Evolutionary conservation across 2,329 filamentous ascomycete genomes (phyloP).

Genomic region (Scytalidium sp.): DNA sequence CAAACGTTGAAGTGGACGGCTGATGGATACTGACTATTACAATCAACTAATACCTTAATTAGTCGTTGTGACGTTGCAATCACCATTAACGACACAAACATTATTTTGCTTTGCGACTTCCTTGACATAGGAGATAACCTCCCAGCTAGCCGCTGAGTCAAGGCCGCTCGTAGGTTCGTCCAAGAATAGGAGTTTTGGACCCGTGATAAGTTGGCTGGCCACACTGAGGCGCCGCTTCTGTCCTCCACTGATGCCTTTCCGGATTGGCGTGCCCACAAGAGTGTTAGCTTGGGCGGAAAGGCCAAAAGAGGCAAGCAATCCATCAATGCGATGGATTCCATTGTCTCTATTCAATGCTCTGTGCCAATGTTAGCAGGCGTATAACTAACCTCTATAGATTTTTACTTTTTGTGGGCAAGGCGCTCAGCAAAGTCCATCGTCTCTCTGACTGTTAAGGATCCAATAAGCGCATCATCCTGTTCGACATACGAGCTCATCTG

Average conservation of each 20-base stretch:
- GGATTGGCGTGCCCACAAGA: slow-evolving; percentile 76
- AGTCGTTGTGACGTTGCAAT: slow-evolving; percentile 12
- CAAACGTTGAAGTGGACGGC: slow-evolving; percentile 75
- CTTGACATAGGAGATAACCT: slow-evolving; percentile 71
- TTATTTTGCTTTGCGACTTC: slow-evolving; percentile 64
- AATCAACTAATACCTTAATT: slow-evolving; percentile 52
- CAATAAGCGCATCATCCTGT: slow-evolving; percentile 83
- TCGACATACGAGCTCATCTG: slow-evolving; percentile 76
- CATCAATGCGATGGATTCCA: slow-evolving; percentile 59
- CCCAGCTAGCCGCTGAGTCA: slow-evolving; percentile 72
- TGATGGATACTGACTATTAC: slow-evolving; percentile 84
- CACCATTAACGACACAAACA: slow-evolving; percentile 36
- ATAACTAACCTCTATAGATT: neutral
- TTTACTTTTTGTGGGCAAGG: slow-evolving; percentile 55
- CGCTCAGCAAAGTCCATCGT: slow-evolving; percentile 76
- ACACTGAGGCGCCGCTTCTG: slow-evolving; percentile 81
- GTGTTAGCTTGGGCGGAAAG: slow-evolving; percentile 66
- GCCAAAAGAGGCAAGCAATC: slow-evolving; percentile 70
- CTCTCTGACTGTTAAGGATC: slow-evolving; percentile 75
- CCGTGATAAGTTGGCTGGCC: slow-evolving; percentile 77
- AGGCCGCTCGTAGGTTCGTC: slow-evolving; percentile 84
- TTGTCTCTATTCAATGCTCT: slow-evolving; percentile 46
- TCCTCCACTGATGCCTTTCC: slow-evolving; percentile 80
- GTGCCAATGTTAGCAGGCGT: slow-evolving; percentile 8
- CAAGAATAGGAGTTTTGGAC: slow-evolving; percentile 76